These are phyloP conservation scores for Lentinus brumalis DNA, from an alignment of 768 basidiomycete genomes.

Conservation along the genomic window DNA sequence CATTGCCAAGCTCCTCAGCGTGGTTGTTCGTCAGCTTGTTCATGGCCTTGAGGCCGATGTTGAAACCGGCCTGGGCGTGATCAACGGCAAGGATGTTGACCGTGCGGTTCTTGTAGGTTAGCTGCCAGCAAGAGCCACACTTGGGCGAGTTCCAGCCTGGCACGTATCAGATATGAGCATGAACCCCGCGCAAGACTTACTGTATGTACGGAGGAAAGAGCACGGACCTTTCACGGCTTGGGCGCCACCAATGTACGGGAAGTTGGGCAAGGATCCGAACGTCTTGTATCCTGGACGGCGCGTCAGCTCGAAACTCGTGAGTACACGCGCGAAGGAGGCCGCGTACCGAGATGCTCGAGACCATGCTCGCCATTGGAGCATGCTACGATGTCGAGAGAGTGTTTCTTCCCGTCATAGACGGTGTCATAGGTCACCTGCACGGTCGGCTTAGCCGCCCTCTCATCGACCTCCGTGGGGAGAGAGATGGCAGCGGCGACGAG, in stretches of 20 bases:
- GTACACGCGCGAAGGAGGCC: neutral
- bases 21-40: constrained; percentile 40
- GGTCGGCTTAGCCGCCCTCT: constrained; percentile 2
- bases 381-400: constrained; percentile 34
- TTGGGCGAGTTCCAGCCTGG: constrained; percentile 30
- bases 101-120: constrained; percentile 28
- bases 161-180: neutral
- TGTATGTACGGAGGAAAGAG: neutral
- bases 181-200: neutral
- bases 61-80: constrained; percentile 33
- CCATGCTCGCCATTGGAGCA: constrained; percentile 43
- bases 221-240: constrained; percentile 23
- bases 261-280: constrained; percentile 35
- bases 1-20: constrained; percentile 48
- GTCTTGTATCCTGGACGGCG: constrained; percentile 31
- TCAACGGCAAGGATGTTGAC: constrained; percentile 35
- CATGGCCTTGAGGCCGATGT: constrained; percentile 36
- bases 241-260: constrained; percentile 37
- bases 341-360: constrained; percentile 30
- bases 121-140: constrained; percentile 38
- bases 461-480: constrained; percentile 3
- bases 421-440: constrained; percentile 39
- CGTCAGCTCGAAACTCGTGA: neutral
- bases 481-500: constrained; percentile 7
- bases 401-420: constrained; percentile 33